Evolutionary conservation across 2,329 filamentous ascomycete species (phyloP).

Genomic region (Cytospora piceae): DNA sequence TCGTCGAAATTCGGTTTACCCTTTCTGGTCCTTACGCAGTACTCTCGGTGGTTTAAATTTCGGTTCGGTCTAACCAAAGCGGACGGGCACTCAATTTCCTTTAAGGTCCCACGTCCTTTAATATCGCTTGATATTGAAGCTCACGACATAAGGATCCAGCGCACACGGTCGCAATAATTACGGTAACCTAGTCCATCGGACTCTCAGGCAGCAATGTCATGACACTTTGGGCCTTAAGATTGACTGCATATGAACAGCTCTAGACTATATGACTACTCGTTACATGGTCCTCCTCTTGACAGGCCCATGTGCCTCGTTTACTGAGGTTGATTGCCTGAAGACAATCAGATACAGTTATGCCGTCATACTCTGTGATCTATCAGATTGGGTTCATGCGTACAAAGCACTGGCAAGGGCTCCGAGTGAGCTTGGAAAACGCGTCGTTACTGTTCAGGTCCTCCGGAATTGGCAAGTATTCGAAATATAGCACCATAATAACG

Average conservation of each 20-base stretch:
- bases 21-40: background rate
- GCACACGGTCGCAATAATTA: background rate
- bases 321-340: background rate
- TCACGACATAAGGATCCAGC: background rate
- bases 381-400: slow-evolving; percentile 13
- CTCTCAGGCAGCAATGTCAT: background rate
- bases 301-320: background rate
- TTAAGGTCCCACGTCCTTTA: background rate
- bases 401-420: slow-evolving; percentile 26
- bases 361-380: background rate
- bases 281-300: background rate
- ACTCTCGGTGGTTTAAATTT: background rate
- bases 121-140: background rate
- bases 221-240: background rate
- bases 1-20: background rate
- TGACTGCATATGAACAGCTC: background rate
- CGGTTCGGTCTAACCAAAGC: background rate
- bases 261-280: background rate
- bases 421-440: slow-evolving; percentile 17
- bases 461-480: slow-evolving; percentile 33
- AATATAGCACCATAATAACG: slow-evolving; percentile 32
- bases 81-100: background rate
- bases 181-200: background rate
- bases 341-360: background rate
- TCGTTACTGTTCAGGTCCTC: slow-evolving; percentile 24